Conservation (phyloP, 1,284 basidiomycete genomes). For the Fomitopsis pinicola region DNA sequence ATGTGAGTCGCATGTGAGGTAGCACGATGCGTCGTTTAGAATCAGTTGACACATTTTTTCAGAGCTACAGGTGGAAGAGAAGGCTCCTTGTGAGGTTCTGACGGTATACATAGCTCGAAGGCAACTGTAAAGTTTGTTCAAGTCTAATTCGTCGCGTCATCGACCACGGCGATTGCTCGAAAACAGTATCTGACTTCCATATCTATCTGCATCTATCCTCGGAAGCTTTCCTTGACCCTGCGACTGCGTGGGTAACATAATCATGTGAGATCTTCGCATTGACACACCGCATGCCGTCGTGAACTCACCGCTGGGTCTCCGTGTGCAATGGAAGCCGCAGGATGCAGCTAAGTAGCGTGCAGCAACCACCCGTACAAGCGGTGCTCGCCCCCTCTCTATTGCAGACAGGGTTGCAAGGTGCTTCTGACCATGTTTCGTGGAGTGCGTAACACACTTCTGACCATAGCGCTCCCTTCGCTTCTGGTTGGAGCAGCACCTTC, state of each 20-base stretch:
- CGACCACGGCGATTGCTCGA: neutral
- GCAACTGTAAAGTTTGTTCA: neutral
- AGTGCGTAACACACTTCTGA: constrained; percentile 5
- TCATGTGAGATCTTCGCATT: neutral
- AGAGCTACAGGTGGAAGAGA: neutral
- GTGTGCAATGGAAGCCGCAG: neutral
- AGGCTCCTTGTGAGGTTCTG: neutral
- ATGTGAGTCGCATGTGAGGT: constrained; percentile 7
- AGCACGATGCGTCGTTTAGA: neutral
- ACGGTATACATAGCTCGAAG: neutral
- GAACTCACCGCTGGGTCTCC: neutral
- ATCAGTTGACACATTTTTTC: neutral
- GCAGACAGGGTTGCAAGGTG: constrained; percentile 5
- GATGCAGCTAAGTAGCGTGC: constrained; percentile 1
- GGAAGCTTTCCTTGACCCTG: neutral
- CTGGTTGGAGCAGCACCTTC: constrained; percentile 32
- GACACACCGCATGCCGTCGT: neutral
- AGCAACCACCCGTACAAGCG: constrained; percentile 2
- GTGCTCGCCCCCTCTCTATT: neutral
- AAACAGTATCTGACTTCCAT: neutral
- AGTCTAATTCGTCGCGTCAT: neutral
- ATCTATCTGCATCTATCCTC: neutral
- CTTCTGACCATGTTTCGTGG: constrained; percentile 1
- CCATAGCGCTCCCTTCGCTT: constrained; percentile 4
- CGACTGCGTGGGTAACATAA: neutral